A percentile compares a stretch with the other conserved stretches of the same genome.
Evolutionary conservation across 495 filamentous ascomycete genomes (phyloP).

Genomic region (Friedmanniomyces endolithicus): DNA sequence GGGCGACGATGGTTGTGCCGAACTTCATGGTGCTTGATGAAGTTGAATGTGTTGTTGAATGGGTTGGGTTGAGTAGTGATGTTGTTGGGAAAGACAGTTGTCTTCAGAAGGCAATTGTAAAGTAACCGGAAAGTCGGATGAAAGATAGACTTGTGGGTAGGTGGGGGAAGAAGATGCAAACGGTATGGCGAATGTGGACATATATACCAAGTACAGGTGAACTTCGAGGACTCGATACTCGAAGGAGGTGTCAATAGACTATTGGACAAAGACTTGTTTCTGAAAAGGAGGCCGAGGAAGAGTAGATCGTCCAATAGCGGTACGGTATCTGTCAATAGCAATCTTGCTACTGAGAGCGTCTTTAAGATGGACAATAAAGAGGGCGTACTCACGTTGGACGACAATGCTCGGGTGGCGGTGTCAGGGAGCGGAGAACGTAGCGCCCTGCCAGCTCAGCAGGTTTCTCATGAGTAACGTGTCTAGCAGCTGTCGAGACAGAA

Average conservation of each 20-base stretch:
- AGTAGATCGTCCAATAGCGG: neutral
- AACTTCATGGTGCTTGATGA: conserved; percentile 17
- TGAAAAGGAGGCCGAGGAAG: neutral
- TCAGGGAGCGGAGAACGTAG: neutral
- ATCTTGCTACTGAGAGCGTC: neutral
- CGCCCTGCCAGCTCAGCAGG: neutral
- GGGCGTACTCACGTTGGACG: neutral
- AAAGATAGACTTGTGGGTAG: conserved; percentile 14
- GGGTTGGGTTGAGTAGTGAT: neutral
- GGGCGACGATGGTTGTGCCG: conserved; percentile 1
- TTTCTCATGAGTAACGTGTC: neutral
- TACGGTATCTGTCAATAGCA: neutral
- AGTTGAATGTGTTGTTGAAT: neutral
- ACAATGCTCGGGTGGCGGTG: neutral
- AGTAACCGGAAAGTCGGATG: conserved; percentile 1
- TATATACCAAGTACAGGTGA: neutral
- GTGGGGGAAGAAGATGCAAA: conserved; percentile 8
- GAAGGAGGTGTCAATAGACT: conserved; percentile 4
- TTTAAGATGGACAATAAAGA: neutral
- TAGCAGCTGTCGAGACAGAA: neutral
- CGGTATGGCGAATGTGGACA: neutral
- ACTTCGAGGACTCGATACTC: neutral
- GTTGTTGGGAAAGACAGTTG: conserved; percentile 1
- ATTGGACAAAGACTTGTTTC: neutral
- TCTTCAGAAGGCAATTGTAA: neutral